A percentile compares a stretch with the other conserved stretches of the same genome.
These are phyloP conservation scores for Coemansia javaensis DNA, from an alignment of 192 early-diverging fungal genomes.

Conservation along the genomic window DNA sequence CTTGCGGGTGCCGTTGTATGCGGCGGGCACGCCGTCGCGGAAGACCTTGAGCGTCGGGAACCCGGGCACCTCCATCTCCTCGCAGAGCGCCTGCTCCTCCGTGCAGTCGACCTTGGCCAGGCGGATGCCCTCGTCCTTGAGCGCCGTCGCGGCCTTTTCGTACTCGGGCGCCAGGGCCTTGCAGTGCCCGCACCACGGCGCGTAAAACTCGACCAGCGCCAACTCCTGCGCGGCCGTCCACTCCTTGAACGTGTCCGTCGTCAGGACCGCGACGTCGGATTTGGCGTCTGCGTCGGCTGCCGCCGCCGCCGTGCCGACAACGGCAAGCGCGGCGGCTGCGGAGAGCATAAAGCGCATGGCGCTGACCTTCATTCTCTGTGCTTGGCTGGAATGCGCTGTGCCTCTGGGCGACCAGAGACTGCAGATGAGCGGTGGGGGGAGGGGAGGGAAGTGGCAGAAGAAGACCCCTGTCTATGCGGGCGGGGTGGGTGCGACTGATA, in stretches of 20 bases:
- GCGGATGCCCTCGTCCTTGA: constrained; percentile 69
- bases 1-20: constrained; percentile 87
- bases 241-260: constrained; percentile 57
- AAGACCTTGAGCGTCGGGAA: constrained; percentile 95
- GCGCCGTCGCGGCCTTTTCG: constrained; percentile 81
- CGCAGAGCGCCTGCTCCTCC: constrained; percentile 75
- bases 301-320: constrained; percentile 10
- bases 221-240: constrained; percentile 60
- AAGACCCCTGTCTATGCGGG: too few species aligned
- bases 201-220: constrained; percentile 91
- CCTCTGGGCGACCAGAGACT: background rate
- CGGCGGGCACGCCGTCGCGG: constrained; percentile 58
- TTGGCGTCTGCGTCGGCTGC: constrained; percentile 7
- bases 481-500: too few species aligned
- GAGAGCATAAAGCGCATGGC: constrained; percentile 47
- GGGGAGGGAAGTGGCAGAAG: background rate
- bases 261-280: constrained; percentile 47
- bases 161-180: constrained; percentile 91
- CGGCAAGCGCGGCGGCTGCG: constrained; percentile 35
- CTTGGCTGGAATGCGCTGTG: constrained; percentile 1
- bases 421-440: constrained; percentile 1
- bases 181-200: constrained; percentile 99
- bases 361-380: constrained; percentile 44
- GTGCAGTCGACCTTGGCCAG: constrained; percentile 98
- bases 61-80: constrained; percentile 74